Evolutionary conservation across 805 yeast species (phyloP).

Genomic region (Candida coleopterorum): DNA sequence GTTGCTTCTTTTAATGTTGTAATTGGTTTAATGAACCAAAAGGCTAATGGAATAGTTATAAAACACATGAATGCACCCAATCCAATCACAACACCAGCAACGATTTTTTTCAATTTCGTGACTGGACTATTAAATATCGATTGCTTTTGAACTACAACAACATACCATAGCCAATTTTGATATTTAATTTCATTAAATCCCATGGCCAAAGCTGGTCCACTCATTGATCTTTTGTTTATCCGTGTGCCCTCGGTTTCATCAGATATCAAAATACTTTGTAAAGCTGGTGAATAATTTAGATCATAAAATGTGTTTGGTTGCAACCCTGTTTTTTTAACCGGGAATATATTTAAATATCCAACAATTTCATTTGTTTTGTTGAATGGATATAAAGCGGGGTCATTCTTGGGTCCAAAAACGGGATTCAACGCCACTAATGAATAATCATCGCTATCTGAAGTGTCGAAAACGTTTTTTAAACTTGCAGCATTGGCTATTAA

Average conservation of each 20-base stretch:
- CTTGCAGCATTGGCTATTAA: slow-evolving; percentile 2
- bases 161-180: slow-evolving; percentile 55
- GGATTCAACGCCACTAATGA: slow-evolving; percentile 1
- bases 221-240: slow-evolving; percentile 17
- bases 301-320: slow-evolving; percentile 19
- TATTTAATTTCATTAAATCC: slow-evolving; percentile 31
- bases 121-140: slow-evolving; percentile 60
- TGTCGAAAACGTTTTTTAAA: neutral
- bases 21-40: slow-evolving; percentile 81
- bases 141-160: slow-evolving; percentile 62
- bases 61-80: slow-evolving; percentile 70
- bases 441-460: slow-evolving; percentile 1
- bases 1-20: slow-evolving; percentile 76
- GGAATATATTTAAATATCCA: slow-evolving; percentile 33
- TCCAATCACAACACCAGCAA: slow-evolving; percentile 73
- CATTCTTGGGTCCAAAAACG: neutral
- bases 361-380: slow-evolving; percentile 19
- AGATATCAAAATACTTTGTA: slow-evolving; percentile 20
- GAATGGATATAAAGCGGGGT: neutral
- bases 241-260: slow-evolving; percentile 20
- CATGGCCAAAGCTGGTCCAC: slow-evolving; percentile 26
- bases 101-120: slow-evolving; percentile 56
- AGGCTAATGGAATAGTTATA: slow-evolving; percentile 77
- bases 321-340: slow-evolving; percentile 12
- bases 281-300: slow-evolving; percentile 23